These are phyloP conservation scores for Chrysosporium queenslandicum DNA, from an alignment of 2,329 filamentous ascomycete species.

Conservation along the genomic window DNA sequence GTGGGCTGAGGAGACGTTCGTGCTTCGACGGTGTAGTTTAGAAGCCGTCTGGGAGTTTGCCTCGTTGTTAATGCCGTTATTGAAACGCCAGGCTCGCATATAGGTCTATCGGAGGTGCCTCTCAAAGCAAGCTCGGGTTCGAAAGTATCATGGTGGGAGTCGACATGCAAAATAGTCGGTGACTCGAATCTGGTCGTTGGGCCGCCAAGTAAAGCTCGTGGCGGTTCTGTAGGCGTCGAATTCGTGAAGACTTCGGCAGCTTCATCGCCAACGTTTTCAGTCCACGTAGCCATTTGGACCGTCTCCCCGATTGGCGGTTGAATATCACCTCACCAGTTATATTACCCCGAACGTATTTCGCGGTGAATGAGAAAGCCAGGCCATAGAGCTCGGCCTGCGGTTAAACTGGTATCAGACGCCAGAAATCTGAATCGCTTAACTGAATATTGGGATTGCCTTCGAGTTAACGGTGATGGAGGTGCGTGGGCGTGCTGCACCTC, in stretches of 20 bases:
- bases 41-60: not conserved
- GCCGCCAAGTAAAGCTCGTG: conserved; percentile 9
- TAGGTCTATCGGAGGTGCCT: not conserved
- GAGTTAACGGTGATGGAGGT: too few species aligned
- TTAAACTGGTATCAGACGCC: not conserved
- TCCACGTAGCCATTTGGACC: conserved; percentile 15
- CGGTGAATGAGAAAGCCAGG: not conserved
- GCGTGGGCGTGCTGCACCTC: not conserved
- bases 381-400: not conserved
- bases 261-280: conserved; percentile 11
- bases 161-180: not conserved
- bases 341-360: not conserved
- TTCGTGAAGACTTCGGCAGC: not conserved
- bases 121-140: not conserved
- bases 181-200: conserved; percentile 2
- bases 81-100: not conserved
- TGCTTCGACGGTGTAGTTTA: not conserved
- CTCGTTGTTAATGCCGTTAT: not conserved
- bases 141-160: not conserved
- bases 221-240: conserved; percentile 5
- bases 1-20: not conserved
- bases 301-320: not conserved
- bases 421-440: not conserved
- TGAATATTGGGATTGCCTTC: not conserved
- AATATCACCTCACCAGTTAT: not conserved